These are phyloP conservation scores for Cryptosporidium tyzzeri DNA, from an alignment of 169 alveolate species.

Conservation along the genomic window DNA sequence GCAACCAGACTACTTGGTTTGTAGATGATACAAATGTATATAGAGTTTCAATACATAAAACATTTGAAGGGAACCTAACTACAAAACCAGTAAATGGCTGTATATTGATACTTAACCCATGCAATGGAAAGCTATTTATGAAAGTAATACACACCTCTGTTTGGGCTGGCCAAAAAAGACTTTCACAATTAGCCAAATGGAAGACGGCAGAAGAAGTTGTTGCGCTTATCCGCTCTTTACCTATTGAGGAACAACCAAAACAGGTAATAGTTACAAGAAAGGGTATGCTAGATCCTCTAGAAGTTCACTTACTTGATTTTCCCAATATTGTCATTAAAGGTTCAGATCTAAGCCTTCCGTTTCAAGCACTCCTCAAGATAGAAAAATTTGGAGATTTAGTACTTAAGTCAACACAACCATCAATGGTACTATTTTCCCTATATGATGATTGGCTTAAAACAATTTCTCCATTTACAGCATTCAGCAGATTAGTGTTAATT, in stretches of 20 bases:
- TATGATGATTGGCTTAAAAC: slow-evolving; percentile 99
- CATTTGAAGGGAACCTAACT: slow-evolving; percentile 99
- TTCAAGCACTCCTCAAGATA: slow-evolving; percentile 97
- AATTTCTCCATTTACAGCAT: slow-evolving; percentile 98
- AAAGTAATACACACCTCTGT: slow-evolving; percentile 99
- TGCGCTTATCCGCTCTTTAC: slow-evolving; percentile 99
- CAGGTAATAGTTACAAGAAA: slow-evolving; percentile 99
- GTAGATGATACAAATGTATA: slow-evolving; percentile 99
- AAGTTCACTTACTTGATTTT: slow-evolving; percentile 99
- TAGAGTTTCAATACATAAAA: slow-evolving; percentile 99
- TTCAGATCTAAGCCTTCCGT: slow-evolving; percentile 98
- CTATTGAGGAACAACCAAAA: slow-evolving; percentile 99
- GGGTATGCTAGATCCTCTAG: slow-evolving; percentile 99
- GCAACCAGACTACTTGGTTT: slow-evolving; percentile 99
- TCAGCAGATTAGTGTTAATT: slow-evolving; percentile 95
- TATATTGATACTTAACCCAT: slow-evolving; percentile 98
- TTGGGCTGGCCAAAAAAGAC: slow-evolving; percentile 99
- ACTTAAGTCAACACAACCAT: slow-evolving; percentile 99
- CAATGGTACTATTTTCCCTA: slow-evolving; percentile 98
- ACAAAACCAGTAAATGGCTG: slow-evolving; percentile 99
- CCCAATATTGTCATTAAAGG: slow-evolving; percentile 99
- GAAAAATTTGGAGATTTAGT: slow-evolving; percentile 99
- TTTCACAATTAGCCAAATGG: slow-evolving; percentile 99
- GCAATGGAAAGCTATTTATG: slow-evolving; percentile 98
- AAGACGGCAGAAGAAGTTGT: slow-evolving; percentile 99